Percentiles rank a stretch among this genome's conserved stretches.
phyloP scores from a whole-genome alignment of 345 rosid species.

The Lagerstroemia speciosa region DNA sequence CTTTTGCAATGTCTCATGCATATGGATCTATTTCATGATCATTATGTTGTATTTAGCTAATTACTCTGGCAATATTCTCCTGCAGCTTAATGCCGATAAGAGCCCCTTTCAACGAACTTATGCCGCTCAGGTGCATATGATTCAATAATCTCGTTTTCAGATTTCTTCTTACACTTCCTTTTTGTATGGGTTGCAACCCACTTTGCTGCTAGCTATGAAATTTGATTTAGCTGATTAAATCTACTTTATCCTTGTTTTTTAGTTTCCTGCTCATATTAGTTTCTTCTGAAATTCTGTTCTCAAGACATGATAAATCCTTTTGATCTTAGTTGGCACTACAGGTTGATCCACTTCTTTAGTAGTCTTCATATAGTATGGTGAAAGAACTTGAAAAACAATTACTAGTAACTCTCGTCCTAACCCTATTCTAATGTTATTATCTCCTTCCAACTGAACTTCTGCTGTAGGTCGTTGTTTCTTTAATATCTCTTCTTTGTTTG shows the following conservation, averaged over 20 bases:
- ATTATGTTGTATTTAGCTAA: not conserved
- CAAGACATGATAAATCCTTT: not conserved
- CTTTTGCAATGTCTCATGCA: not conserved
- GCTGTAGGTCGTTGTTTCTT: not conserved
- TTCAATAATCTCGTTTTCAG: not conserved
- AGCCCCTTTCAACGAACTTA: slow-evolving; percentile 96
- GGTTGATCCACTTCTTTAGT: not conserved
- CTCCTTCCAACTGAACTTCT: too few relatives aligned
- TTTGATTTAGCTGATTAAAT: not conserved
- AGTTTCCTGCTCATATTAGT: not conserved
- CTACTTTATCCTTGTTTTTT: not conserved
- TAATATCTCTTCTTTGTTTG: not conserved
- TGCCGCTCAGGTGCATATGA: slow-evolving; percentile 65
- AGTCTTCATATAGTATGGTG: not conserved
- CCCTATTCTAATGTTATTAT: not conserved
- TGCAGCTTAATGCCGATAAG: slow-evolving; percentile 85
- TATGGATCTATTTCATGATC: not conserved
- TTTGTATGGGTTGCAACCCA: not conserved
- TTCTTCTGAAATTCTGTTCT: not conserved
- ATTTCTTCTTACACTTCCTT: not conserved
- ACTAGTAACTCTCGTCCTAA: not conserved
- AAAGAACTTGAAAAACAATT: not conserved
- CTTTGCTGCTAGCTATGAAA: not conserved
- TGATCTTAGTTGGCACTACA: not conserved
- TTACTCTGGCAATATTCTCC: slow-evolving; percentile 13